Evolutionary conservation across 176 grass and related monocot genomes (phyloP).

Genomic region (Triticum urartu): DNA sequence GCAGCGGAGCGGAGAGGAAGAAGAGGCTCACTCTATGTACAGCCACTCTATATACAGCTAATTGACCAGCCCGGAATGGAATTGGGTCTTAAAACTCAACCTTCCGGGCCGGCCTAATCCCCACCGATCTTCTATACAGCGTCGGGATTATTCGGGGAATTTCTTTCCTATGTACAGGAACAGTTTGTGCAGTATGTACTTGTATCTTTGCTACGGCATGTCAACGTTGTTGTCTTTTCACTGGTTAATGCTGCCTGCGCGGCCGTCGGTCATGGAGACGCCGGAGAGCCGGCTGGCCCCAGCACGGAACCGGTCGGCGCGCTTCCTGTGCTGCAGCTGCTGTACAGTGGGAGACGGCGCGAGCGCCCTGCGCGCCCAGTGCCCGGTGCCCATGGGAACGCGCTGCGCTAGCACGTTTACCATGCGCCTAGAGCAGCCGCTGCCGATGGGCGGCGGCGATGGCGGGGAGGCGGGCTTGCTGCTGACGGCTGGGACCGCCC

Average conservation of each 20-base stretch:
- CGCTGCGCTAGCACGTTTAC: not conserved
- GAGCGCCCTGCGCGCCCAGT: conserved; percentile 51
- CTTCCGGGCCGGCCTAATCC: not conserved
- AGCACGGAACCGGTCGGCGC: conserved; percentile 28
- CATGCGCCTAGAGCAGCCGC: no score
- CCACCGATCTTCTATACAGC: not conserved
- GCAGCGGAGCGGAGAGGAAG: not conserved
- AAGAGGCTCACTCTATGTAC: not conserved
- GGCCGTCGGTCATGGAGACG: conserved; percentile 19
- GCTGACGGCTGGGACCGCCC: not conserved
- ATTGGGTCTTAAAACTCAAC: conserved; percentile 16
- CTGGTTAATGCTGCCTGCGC: not conserved
- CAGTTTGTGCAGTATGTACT: not conserved
- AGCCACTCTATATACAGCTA: not conserved
- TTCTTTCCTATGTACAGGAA: not conserved
- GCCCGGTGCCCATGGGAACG: conserved; percentile 45
- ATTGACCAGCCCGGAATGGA: not conserved
- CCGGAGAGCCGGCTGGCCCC: conserved; percentile 48
- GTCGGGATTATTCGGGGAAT: not conserved
- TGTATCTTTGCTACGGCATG: not conserved
- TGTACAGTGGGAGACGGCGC: conserved; percentile 39
- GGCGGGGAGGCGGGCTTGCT: conserved; percentile 11
- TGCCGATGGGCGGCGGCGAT: not conserved
- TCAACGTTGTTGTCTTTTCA: not conserved
- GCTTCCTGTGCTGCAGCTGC: conserved; percentile 49